A percentile compares a stretch with the other conserved stretches of the same genome.
Conservation (phyloP, 2,329 filamentous ascomycete genomes). For the Thermothelomyces thermophilus region DNA sequence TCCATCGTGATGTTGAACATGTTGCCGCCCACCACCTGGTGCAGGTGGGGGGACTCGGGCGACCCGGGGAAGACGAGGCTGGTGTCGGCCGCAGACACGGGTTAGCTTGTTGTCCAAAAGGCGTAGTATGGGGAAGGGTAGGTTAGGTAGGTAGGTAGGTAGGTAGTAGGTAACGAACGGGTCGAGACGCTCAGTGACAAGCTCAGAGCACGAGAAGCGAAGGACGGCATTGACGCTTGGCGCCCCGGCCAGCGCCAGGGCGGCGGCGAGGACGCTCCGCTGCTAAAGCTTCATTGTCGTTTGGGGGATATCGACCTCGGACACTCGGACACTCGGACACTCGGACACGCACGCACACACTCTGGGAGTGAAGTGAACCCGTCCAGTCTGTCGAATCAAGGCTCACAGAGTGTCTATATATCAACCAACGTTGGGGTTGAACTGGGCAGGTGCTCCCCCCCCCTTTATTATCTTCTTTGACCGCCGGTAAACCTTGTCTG, state of each 20-base stretch:
- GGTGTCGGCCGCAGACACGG: too few species aligned
- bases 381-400: background rate
- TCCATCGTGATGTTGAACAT: constrained; percentile 21
- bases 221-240: constrained; percentile 15
- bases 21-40: constrained; percentile 19
- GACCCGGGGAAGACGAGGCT: constrained; percentile 19
- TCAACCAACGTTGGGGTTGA: background rate
- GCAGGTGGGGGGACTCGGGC: constrained; percentile 16
- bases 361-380: background rate
- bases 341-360: too few species aligned
- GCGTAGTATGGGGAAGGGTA: background rate
- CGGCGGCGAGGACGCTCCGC: constrained; percentile 9
- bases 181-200: constrained; percentile 20
- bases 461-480: background rate
- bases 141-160: background rate
- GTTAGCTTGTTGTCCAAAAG: too few species aligned
- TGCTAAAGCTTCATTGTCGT: constrained; percentile 12
- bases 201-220: constrained; percentile 19
- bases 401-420: background rate
- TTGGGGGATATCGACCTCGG: background rate
- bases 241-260: constrained; percentile 10
- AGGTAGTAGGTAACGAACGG: constrained; percentile 7
- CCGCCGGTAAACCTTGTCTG: background rate
- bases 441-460: background rate
- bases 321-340: too few species aligned